Base-by-base conservation (phyloP, 768 basidiomycete species). In the Termitomyces sp. region DNA sequence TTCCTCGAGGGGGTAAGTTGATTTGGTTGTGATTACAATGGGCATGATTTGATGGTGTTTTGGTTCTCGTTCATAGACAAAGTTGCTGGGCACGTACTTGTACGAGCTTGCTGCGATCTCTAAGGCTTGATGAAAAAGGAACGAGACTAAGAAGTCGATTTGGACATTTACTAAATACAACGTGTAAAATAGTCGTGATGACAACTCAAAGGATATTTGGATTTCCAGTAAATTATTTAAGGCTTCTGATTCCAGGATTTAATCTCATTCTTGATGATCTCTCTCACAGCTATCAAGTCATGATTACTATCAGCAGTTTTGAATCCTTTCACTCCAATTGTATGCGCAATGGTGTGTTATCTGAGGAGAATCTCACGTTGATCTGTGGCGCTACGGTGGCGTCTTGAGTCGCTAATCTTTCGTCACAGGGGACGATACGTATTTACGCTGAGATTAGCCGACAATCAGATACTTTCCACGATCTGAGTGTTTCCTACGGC, bases 51-150 rank as follows among this genome's bases (percentile, higher is more conserved):
- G 29, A 26, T 47, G 34, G 15, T 47, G 2, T 15, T 7, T 61
- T 28, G 41, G 22, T 54, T 37, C 22, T 33, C 7, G 16, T 31
- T 24, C 48, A 31, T 64, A 86, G 84, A 85, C 85, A 26, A 90
- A 92, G 71, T 72, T 92, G 18, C 75, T 94, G 42, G 92, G 91
- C 22, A 80, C 86, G 2, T 94, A 94, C 72, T 74, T 94, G 60
- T 89, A 90, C 69, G 90, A 93, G 70, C 74, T 90, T 15, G 85
- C 71, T 36, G 71, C 69, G 22, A 57, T 65, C 15, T n/a, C 57
- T 22, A 49, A 48, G 28, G 33, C 15, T 33, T 53, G 41, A 51
- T 53, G 41, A 51, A 29, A 15, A 22, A n/a, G 29, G 49, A 31
- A 31, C 10, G 24, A 29, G 39, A 24, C 7, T 13, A 20, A 33